These are phyloP conservation scores for Parachlorella kessleri DNA, from an alignment of 139 green algal genomes.

Conservation along the genomic window DNA sequence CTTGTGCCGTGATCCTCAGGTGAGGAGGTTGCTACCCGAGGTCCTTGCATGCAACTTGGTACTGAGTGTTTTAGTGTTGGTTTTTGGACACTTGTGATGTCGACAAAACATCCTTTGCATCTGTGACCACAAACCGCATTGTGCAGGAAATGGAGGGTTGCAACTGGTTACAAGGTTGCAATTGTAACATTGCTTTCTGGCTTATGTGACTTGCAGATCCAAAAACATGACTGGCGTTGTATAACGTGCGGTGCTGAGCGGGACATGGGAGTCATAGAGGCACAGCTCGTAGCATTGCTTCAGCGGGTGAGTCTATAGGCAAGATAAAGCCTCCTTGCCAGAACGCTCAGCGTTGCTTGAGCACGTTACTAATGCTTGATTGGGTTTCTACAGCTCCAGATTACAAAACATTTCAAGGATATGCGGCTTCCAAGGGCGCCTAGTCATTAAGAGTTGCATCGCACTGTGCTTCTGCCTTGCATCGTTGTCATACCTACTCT, in stretches of 20 bases:
- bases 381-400: background rate
- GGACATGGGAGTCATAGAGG: conserved; percentile 25
- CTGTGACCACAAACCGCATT: background rate
- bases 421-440: background rate
- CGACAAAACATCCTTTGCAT: background rate
- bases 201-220: background rate
- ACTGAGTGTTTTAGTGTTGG: background rate
- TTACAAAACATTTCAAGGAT: background rate
- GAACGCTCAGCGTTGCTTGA: too few relatives aligned
- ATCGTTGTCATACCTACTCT: background rate
- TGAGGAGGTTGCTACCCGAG: background rate
- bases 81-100: too few relatives aligned
- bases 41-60: background rate
- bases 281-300: conserved; percentile 15
- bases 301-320: background rate
- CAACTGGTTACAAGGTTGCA: too few relatives aligned
- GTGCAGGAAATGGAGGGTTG: background rate
- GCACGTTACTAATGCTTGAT: too few relatives aligned
- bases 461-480: too few relatives aligned
- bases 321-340: background rate
- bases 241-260: conserved; percentile 18
- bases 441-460: too few relatives aligned
- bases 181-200: background rate
- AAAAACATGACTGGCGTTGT: conserved; percentile 50
- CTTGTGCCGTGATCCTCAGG: conserved; percentile 81